A percentile compares a stretch with the other conserved stretches of the same genome.
Conservation (phyloP, 371 early-diverging fungal species). For the Mucor velutinosus region DNA sequence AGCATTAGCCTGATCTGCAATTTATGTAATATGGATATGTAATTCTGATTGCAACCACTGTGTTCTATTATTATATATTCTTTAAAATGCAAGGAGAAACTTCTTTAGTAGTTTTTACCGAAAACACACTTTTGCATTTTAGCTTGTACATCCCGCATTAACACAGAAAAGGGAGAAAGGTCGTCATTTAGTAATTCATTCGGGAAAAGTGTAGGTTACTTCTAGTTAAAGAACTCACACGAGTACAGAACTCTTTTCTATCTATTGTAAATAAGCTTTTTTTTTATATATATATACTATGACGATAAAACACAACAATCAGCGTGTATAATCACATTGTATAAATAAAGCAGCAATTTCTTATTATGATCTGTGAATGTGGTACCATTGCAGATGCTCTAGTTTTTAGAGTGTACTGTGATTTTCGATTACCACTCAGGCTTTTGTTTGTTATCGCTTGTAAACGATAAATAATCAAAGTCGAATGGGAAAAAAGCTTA, state of each 20-base stretch:
- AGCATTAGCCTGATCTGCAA: neutral
- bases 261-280: neutral
- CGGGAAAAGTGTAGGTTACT: neutral
- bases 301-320: neutral
- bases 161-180: slow-evolving; percentile 1
- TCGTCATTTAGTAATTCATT: slow-evolving; percentile 3
- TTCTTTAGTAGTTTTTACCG: neutral
- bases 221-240: neutral
- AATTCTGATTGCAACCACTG: neutral
- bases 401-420: neutral
- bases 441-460: neutral
- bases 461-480: neutral
- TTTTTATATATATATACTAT: neutral
- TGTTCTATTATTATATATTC: neutral
- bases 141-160: neutral
- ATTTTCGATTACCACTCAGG: neutral
- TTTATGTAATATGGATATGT: neutral
- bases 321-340: neutral
- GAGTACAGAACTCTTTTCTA: neutral
- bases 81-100: neutral
- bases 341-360: slow-evolving; percentile 12
- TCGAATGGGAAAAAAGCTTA: neutral
- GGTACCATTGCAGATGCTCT: neutral
- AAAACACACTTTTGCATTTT: neutral
- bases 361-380: neutral